A percentile compares a stretch with the other conserved stretches of the same genome.
Evolutionary conservation across 75 land plant genomes (phyloP).

Genomic region (Pinus taeda): DNA sequence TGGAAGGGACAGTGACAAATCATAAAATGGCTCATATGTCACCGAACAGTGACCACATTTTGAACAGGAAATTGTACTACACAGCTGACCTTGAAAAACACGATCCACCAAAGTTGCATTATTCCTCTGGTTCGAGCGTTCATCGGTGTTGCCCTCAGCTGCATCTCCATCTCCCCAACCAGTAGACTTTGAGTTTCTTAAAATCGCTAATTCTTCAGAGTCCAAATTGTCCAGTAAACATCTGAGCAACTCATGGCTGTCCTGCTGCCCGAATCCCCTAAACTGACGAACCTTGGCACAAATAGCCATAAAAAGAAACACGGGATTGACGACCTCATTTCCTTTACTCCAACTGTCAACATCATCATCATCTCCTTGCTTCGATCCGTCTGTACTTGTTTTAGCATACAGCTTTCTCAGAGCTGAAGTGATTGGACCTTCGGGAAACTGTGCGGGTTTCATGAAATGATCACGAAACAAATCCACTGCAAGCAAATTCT

Average conservation of each 20-base stretch:
- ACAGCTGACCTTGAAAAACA: slow-evolving; percentile 74
- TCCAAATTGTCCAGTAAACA: slow-evolving; percentile 72
- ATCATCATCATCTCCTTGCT: slow-evolving; percentile 4
- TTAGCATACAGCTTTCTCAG: slow-evolving; percentile 62
- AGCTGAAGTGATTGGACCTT: slow-evolving; percentile 57
- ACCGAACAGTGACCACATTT: slow-evolving; percentile 79
- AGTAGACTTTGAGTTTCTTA: slow-evolving; percentile 20
- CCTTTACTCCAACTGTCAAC: slow-evolving; percentile 9
- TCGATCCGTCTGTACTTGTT: slow-evolving; percentile 11
- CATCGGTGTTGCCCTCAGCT: slow-evolving; percentile 3
- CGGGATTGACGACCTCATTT: slow-evolving; percentile 39
- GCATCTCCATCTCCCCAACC: neutral
- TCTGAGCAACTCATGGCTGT: slow-evolving; percentile 87
- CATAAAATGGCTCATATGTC: slow-evolving; percentile 78
- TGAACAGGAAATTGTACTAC: slow-evolving; percentile 71
- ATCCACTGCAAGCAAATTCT: slow-evolving; percentile 65
- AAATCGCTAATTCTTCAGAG: slow-evolving; percentile 43
- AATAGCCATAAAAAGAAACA: slow-evolving; percentile 59
- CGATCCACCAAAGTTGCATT: slow-evolving; percentile 58
- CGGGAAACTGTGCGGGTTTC: slow-evolving; percentile 13
- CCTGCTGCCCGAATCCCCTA: slow-evolving; percentile 87
- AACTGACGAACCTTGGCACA: slow-evolving; percentile 81
- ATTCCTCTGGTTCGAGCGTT: neutral
- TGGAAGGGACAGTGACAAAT: slow-evolving; percentile 83
- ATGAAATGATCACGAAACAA: slow-evolving; percentile 51